Conservation (phyloP, 305 asterid species). For the Fraxinus floribunda region DNA sequence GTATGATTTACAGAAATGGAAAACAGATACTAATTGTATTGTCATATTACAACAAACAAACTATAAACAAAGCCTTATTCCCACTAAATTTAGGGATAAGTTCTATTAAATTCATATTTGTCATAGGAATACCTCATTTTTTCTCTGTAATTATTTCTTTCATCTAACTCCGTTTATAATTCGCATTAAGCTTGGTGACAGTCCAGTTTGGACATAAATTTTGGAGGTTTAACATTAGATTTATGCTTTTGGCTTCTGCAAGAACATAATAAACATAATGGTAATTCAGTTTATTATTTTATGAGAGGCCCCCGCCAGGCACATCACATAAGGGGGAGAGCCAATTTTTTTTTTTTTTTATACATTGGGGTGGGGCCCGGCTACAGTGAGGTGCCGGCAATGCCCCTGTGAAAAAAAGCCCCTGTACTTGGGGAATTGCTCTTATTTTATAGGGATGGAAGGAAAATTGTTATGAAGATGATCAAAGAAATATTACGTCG, state of each 20-base stretch:
- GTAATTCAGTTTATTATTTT: too few relatives aligned
- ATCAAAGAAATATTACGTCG: neutral
- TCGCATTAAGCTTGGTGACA: neutral
- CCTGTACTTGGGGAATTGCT: too few relatives aligned
- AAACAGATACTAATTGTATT: constrained; percentile 18
- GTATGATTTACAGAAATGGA: constrained; percentile 17
- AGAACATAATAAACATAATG: neutral
- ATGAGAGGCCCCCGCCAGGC: too few relatives aligned
- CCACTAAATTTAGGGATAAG: neutral
- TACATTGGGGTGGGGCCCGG: too few relatives aligned
- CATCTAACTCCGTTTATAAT: neutral
- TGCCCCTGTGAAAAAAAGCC: too few relatives aligned
- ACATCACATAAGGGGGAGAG: too few relatives aligned
- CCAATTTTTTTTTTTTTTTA: too few relatives aligned
- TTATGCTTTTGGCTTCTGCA: neutral
- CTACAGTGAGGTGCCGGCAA: too few relatives aligned
- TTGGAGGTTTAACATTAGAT: neutral
- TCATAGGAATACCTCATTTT: neutral
- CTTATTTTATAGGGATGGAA: neutral
- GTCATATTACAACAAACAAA: neutral
- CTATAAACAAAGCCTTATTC: neutral
- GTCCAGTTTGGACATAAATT: neutral
- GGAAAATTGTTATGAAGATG: neutral
- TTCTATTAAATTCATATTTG: neutral
- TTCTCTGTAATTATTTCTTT: neutral